Evolutionary conservation across 2,329 filamentous ascomycete species (phyloP).

Genomic region (Fusarium chuoi): DNA sequence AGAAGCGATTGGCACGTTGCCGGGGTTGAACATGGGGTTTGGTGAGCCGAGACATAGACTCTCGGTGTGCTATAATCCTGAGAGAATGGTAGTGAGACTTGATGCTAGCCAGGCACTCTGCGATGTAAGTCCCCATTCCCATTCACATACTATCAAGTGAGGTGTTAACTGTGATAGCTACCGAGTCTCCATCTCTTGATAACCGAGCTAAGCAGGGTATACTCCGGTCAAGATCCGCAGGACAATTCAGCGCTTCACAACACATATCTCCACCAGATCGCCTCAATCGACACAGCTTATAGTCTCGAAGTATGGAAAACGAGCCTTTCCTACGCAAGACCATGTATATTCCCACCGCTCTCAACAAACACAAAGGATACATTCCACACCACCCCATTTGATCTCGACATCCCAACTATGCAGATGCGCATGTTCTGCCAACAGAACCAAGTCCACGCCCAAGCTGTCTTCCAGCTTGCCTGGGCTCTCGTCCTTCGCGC

Average conservation of each 20-base stretch:
- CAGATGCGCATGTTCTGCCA: conserved; percentile 57
- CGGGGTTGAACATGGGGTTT: conserved; percentile 51
- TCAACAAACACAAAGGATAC: conserved; percentile 36
- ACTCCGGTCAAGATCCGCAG: conserved; percentile 51
- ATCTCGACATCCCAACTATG: conserved; percentile 53
- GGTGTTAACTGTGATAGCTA: conserved; percentile 26
- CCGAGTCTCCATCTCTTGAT: conserved; percentile 59
- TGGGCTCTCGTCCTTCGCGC: conserved; percentile 68
- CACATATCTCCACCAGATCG: conserved; percentile 44
- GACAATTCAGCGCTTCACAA: conserved; percentile 37
- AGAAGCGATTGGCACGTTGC: conserved; percentile 54
- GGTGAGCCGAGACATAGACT: conserved; percentile 61
- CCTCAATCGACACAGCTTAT: conserved; percentile 42
- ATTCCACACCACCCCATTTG: conserved; percentile 52
- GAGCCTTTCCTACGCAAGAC: conserved; percentile 50
- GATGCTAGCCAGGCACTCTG: conserved; percentile 63
- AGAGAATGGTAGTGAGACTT: conserved; percentile 59
- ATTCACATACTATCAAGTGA: fast-evolving
- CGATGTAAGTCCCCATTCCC: conserved; percentile 48
- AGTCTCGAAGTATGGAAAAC: conserved; percentile 60
- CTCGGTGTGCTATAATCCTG: conserved; percentile 58
- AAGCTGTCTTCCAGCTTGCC: conserved; percentile 65
- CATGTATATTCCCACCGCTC: conserved; percentile 60
- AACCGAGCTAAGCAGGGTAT: conserved; percentile 58
- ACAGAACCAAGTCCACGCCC: conserved; percentile 54